phyloP scores from a whole-genome alignment of 352 stramenopile species.

The Aphanomyces astaci region DNA sequence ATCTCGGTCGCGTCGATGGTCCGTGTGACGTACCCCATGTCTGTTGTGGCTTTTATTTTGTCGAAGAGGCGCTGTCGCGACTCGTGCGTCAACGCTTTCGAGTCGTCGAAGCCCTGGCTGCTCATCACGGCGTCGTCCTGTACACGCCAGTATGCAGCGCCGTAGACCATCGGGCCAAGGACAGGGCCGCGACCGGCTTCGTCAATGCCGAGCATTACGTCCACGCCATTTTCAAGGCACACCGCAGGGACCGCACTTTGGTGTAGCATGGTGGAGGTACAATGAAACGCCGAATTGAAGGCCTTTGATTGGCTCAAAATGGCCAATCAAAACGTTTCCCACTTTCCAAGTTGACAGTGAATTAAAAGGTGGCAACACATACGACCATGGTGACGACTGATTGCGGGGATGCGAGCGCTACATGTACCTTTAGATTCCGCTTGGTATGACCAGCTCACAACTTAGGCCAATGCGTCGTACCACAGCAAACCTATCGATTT shows the following conservation, averaged over 20 bases:
- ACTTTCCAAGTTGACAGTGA: too few species aligned
- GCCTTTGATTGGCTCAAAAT: not conserved
- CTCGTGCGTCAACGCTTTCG: constrained; percentile 86
- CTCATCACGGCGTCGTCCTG: constrained; percentile 63
- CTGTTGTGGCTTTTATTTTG: constrained; percentile 66
- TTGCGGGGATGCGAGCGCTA: not conserved
- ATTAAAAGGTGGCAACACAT: too few species aligned
- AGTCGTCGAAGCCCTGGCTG: constrained; percentile 90
- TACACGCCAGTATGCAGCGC: constrained; percentile 85
- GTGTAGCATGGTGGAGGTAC: not conserved
- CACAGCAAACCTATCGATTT: too few species aligned
- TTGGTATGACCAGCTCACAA: too few species aligned
- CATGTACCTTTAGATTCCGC: too few species aligned
- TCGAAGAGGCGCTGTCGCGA: constrained; percentile 83
- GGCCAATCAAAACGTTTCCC: not conserved
- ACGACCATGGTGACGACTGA: too few species aligned
- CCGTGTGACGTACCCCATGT: constrained; percentile 54
- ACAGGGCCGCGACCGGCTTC: constrained; percentile 91
- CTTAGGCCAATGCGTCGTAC: too few species aligned
- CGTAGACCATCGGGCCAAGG: constrained; percentile 94
- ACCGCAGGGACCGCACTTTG: constrained; percentile 44
- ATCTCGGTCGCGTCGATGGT: constrained; percentile 90
- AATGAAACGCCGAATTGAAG: not conserved
- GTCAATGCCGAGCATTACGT: constrained; percentile 92
- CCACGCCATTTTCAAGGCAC: constrained; percentile 47